Conservation (phyloP, 768 basidiomycete genomes). For the Lanmaoa pseudosensibilis region DNA sequence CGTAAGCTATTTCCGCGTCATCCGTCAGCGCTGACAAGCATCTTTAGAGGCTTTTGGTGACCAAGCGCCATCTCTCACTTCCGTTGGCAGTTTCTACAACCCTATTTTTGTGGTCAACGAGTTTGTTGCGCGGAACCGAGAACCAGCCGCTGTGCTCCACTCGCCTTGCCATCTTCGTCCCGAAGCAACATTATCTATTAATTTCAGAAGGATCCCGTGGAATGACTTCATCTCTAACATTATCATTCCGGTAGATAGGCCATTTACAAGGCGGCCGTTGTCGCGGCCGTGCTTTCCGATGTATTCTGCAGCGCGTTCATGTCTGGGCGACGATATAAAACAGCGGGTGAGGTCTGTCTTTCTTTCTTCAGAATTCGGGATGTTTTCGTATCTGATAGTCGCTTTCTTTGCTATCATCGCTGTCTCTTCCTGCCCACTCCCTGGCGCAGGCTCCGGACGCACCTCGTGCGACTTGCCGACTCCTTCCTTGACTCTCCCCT, state of each 20-base stretch:
- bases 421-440: slow-evolving; percentile 40
- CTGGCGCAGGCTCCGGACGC: too few species aligned
- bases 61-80: neutral
- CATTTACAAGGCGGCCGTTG: too few species aligned
- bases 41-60: neutral
- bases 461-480: too few species aligned
- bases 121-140: neutral
- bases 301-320: too few species aligned
- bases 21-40: neutral
- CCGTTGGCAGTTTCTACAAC: too few species aligned
- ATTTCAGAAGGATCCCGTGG: neutral
- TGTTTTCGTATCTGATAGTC: slow-evolving; percentile 41
- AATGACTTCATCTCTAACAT: neutral
- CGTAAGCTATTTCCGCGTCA: neutral
- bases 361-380: slow-evolving; percentile 5
- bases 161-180: neutral
- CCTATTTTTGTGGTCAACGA: neutral
- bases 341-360: neutral
- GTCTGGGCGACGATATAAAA: neutral
- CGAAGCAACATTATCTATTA: neutral
- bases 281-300: too few species aligned
- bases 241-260: too few species aligned
- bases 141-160: neutral
- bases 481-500: too few species aligned
- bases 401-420: slow-evolving; percentile 59